phyloP scores from a whole-genome alignment of 768 basidiomycete species.

The Favolaschia claudopus region DNA sequence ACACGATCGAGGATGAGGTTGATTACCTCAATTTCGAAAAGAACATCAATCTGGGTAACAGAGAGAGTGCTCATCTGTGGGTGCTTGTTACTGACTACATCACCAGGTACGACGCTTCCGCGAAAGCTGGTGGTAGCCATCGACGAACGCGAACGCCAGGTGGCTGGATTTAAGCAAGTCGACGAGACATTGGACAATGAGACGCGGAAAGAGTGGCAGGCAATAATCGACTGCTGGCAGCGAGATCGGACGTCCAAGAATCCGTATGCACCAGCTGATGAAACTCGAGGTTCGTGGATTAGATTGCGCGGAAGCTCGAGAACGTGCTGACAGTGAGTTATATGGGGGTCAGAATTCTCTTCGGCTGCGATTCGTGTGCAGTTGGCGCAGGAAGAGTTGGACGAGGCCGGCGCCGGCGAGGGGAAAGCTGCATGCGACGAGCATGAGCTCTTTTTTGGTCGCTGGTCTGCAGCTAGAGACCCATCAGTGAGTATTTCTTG shows the following conservation, averaged over 20 bases:
- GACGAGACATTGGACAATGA: neutral
- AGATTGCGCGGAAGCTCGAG: neutral
- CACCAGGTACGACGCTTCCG: neutral
- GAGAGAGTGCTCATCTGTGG: too few relatives aligned
- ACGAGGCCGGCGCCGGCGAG: neutral
- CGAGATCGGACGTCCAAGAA: neutral
- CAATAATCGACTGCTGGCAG: neutral
- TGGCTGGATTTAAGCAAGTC: neutral
- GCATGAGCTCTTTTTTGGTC: neutral
- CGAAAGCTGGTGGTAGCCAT: conserved; percentile 11
- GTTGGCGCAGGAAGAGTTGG: neutral
- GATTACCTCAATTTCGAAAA: neutral
- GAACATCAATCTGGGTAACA: neutral
- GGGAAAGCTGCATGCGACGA: neutral
- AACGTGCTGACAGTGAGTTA: neutral
- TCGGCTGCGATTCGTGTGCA: neutral
- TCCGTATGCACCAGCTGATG: neutral
- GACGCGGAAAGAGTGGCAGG: conserved; percentile 1
- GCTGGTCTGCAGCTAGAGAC: neutral
- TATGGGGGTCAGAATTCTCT: neutral
- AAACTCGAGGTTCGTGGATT: neutral
- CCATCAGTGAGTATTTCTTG: neutral
- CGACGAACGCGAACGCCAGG: conserved; percentile 5
- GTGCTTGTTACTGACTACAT: too few relatives aligned
- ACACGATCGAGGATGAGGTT: neutral